Conservation (phyloP, 1,284 basidiomycete species). For the Sparassis latifolia region DNA sequence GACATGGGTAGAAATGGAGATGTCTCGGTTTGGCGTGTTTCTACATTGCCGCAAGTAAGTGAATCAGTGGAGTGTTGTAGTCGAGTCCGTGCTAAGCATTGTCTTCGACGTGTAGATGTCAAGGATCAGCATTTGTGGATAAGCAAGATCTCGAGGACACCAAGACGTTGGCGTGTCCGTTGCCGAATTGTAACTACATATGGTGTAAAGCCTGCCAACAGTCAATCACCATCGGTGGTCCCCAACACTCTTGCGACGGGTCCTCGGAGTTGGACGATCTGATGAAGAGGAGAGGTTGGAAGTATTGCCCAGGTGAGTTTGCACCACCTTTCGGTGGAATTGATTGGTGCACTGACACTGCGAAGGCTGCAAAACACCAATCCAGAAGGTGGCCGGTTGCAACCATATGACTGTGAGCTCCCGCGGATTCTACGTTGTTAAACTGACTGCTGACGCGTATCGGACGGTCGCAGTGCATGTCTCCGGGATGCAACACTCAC, state of each 20-base stretch:
- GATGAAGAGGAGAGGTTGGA: slow-evolving; percentile 48
- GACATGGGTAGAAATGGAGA: slow-evolving; percentile 47
- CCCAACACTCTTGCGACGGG: slow-evolving; percentile 50
- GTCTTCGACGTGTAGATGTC: slow-evolving; percentile 30
- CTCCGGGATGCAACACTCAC: slow-evolving; percentile 49
- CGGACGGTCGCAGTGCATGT: slow-evolving; percentile 35
- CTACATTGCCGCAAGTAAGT: slow-evolving; percentile 46
- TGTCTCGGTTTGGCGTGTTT: slow-evolving; percentile 44
- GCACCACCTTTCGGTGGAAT: no score
- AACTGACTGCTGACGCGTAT: not conserved
- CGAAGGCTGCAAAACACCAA: slow-evolving; percentile 51
- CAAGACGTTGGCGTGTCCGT: slow-evolving; percentile 36
- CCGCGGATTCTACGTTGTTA: not conserved
- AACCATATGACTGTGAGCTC: slow-evolving; percentile 57
- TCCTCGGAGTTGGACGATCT: slow-evolving; percentile 45
- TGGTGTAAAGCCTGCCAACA: slow-evolving; percentile 54
- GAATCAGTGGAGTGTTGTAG: not conserved
- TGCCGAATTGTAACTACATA: slow-evolving; percentile 35
- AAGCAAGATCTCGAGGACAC: slow-evolving; percentile 37
- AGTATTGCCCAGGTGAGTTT: slow-evolving; percentile 43
- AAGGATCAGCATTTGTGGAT: slow-evolving; percentile 41
- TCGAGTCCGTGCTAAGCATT: not conserved
- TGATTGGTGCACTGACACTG: no score
- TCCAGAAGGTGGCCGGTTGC: slow-evolving; percentile 51
- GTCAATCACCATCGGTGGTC: slow-evolving; percentile 29